phyloP scores from a whole-genome alignment of 2,329 filamentous ascomycete genomes.

The Colletotrichum lini region DNA sequence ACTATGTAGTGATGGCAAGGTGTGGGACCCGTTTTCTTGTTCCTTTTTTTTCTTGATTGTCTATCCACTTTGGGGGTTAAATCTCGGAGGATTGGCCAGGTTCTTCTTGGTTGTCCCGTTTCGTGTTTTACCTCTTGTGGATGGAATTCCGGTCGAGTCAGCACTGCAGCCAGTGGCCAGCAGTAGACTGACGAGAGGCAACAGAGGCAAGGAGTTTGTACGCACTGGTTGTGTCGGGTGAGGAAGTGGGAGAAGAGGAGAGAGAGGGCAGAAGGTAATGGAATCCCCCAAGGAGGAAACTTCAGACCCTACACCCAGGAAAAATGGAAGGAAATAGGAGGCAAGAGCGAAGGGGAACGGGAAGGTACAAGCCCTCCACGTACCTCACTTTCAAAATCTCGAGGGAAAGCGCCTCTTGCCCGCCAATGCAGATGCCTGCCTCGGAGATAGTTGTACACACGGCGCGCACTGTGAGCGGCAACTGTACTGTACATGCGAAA shows the following conservation, averaged over 20 bases:
- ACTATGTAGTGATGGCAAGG: conserved; percentile 22
- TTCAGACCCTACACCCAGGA: conserved; percentile 14
- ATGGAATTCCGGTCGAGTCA: conserved; percentile 37
- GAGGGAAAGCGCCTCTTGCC: conserved; percentile 16
- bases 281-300: conserved; percentile 28
- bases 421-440: conserved; percentile 27
- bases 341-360: conserved; percentile 3
- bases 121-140: conserved; percentile 41
- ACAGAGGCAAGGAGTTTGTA: conserved; percentile 42
- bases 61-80: conserved; percentile 36
- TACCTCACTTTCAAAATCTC: conserved; percentile 28
- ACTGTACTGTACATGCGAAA: conserved; percentile 27
- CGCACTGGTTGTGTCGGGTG: conserved; percentile 22
- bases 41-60: conserved; percentile 16
- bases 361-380: conserved; percentile 24
- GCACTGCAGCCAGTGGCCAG: neutral
- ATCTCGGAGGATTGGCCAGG: conserved; percentile 32
- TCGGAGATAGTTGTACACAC: conserved; percentile 34
- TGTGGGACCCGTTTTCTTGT: conserved; percentile 32
- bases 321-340: conserved; percentile 32
- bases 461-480: conserved; percentile 26
- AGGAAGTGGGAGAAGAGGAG: neutral
- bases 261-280: conserved; percentile 17
- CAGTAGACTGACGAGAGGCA: conserved; percentile 4
- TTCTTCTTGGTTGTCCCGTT: conserved; percentile 1